Base-by-base conservation (phyloP, 192 early-diverging fungal species). In the Rhizophagus prolifer region DNA sequence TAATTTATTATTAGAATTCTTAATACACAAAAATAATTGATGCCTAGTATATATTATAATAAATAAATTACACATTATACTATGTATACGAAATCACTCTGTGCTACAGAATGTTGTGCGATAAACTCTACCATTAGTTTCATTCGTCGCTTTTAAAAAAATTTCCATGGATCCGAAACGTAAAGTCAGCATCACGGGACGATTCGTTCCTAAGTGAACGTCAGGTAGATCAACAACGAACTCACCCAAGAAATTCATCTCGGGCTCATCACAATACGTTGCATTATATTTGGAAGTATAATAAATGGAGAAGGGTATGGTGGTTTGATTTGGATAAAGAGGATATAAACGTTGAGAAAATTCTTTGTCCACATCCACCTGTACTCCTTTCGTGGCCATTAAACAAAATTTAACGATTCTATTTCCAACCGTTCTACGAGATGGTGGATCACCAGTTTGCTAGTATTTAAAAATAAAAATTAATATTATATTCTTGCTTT, bases 351-450 rank as follows among this genome's bases (percentile, higher is more conserved):
- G 31, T 12, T 14, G 5, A n/a, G 36, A 63, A 41, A 74, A 74
- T 44, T 61, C 10, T 62, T 74, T 9, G 31, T 74, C n/a, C 3
- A 61, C 72, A 31, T 74, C 38, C 31, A 74, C 72, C 38, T 74
- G 28, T 12, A 44, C 14, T 16, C 34, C 72, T 59, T 28, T 59
- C 16, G 9, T 62, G 5, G 72, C 72, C 72, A 74, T 59, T n/a
- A 59, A 62, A 61, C 0, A 12, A 47, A 74, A 74, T 21, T 74
- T 74, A 6, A 63, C 26, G 10, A 74, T 74, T 1, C 72, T 58
- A 14, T 58, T 31, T 36, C 41, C 14, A 4, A 0, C 1, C 1
- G 58, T 74, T 74, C 61, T 74, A 21, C 72, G 72, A 31, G 72
- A 62, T 59, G 36, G 58, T 30, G 72, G 72, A 62, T 74, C 72